Base-by-base conservation (phyloP, 192 early-diverging fungal species). In the Jimgerdemannia flammicorona region DNA sequence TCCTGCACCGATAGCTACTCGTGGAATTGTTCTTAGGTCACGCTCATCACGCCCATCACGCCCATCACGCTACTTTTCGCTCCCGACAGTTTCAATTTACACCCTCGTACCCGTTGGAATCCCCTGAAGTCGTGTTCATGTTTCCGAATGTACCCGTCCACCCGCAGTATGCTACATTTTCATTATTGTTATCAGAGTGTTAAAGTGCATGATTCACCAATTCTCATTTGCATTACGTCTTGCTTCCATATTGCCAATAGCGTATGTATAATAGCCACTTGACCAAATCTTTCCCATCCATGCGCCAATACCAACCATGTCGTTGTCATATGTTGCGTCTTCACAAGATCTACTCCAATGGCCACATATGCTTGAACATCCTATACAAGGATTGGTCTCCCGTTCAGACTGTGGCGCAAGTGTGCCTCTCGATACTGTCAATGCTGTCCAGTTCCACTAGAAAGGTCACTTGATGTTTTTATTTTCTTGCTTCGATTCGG, bases 351-450 rank as follows among this genome's bases (percentile, higher is more conserved):
- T 95, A 95, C 79, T 90, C 90, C 83, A 98, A 98, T 78, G 96
- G 97, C n/a, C 97, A 98, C 74, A 98, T 98, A 68, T 98, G 97
- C 77, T 80, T 98, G 43, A 97, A 95, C 75, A 97, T 98, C 70
- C 88, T 98, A 59, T 98, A 98, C 80, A 91, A 91, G 76, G 89
- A 96, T 44, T 98, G 97, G 97, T 91, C 89, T 20, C 97, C 97
- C 0, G 97, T 96, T 0, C 86, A 97, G 74, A 98, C 96, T 4
- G 93, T 97, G 39, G 87, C 90, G 41, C 90, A 92, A 3, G 91
- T 98, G 11, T 98, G 96, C 74, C 85, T 98, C 71, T 95, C 93
- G 0, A 89, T 98, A 40, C 88, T 92, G 66, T 97, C 95, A 67
- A 98, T 98, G 97, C 80, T 98, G 64, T 95, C 93, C 10, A 91